Base-by-base conservation (phyloP, 495 filamentous ascomycete genomes). In the Aspergillus cavernicola region DNA sequence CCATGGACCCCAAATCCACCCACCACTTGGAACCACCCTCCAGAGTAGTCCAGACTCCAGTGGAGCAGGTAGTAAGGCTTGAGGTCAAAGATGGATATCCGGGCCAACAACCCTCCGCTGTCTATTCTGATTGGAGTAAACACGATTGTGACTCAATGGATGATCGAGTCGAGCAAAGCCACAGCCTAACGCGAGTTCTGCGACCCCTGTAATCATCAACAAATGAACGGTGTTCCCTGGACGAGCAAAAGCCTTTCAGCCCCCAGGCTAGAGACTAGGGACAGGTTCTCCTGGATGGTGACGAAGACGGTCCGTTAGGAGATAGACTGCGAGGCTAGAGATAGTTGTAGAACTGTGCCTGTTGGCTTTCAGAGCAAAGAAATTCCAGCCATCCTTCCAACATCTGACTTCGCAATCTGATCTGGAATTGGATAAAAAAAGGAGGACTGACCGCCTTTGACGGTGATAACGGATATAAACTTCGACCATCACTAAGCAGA, bases 381-480 rank as follows among this genome's bases (percentile, higher is more conserved):
- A n/a, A n/a, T n/a, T n/a, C n/a, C n/a, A n/a, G n/a, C n/a, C n/a
- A n/a, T n/a, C n/a, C n/a, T n/a, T n/a, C n/a, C n/a, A n/a, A n/a
- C n/a, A n/a, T n/a, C n/a, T n/a, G n/a, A 24, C 33, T 50, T 37
- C n/a, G n/a, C 36, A 10, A n/a, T 28, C 24, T 28, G 24, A n/a
- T n/a, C n/a, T n/a, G n/a, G n/a, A n/a, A n/a, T n/a, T n/a, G n/a
- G n/a, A n/a, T n/a, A n/a, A n/a, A n/a, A n/a, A n/a, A 38, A 6
- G 1, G 15, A 35, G 38, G 19, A 19, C 19, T 50, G 46, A 50
- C 46, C 46, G 46, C 46, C 46, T 28, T 36, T 24, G 39, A 16
- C 31, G 49, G 55, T 38, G 49, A 57, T 57, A 57, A 57, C 55
- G 55, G 55, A 57, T 49, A 57, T 57, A 57, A 55, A 23, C 45